Base-by-base conservation (phyloP, 2,329 filamentous ascomycete species). In the Leptographium galeiforme region DNA sequence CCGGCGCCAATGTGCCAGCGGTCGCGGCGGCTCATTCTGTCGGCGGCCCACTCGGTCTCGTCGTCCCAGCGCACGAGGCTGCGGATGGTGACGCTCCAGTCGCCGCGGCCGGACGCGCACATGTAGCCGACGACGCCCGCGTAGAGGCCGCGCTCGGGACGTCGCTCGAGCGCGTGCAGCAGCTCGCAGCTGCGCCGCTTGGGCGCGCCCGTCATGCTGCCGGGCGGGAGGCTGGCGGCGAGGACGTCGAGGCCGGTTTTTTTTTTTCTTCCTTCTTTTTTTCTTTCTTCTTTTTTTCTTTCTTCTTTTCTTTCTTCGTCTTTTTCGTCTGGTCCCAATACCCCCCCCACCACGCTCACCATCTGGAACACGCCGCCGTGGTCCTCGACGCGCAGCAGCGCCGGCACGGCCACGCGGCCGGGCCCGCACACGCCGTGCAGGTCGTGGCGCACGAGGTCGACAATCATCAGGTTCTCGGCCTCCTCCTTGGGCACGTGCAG, bases 391-490 rank as follows among this genome's bases (percentile, higher is more conserved):
- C 82, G 78, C 71, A 96, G 85, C 30, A 96, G 72, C 53, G 89
- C 84, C 14, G 83, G 80, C 1, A 95, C 89, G 7, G 70, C 66
- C 1, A 96, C 89, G 55, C 79, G 78, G 0, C 82, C 83, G 1
- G 85, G 77, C 6, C 87, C 87, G 56, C 85, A 88, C 10, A 95
- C 82, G n/a, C 84, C 81, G 66, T 94, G 86, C 13, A 97, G 73
- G 66, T 97, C 91, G 63, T 97, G 91, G 0, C 91, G 80, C n/a
- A 96, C 93, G 1, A 97, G 75, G 66, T 97, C 91, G 2, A 95
- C 90, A 61, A 97, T 96, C 93, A 97, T 97, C 30, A 97, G 77
- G 63, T 97, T 97, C 71, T 97, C 91, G 0, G 91, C 91, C 61
- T 87, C 83, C 67, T 97, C 93, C 66, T 97, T 97, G 25, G 87